phyloP scores from a whole-genome alignment of 306 rosid genomes.

The Rubus parviflorus region DNA sequence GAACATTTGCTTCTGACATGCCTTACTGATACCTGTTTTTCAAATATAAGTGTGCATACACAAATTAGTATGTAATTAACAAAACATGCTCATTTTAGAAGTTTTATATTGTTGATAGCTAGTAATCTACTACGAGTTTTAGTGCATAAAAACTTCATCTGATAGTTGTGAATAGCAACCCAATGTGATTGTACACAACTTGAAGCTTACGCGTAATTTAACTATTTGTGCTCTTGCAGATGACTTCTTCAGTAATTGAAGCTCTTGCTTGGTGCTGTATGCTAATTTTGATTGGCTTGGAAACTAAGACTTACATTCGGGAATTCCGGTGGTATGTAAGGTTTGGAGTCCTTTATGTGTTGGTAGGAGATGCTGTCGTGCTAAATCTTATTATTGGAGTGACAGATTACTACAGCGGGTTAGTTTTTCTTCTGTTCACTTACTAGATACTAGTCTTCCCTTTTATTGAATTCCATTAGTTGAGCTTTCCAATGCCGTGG shows the following conservation, averaged over 20 bases:
- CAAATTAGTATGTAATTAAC: not conserved
- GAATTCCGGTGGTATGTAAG: slow-evolving; percentile 80
- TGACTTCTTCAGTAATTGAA: slow-evolving; percentile 46
- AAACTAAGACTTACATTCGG: slow-evolving; percentile 59
- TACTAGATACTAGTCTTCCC: slow-evolving; percentile 1
- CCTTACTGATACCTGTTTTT: not conserved
- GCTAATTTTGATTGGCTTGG: slow-evolving; percentile 58
- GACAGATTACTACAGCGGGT: slow-evolving; percentile 59
- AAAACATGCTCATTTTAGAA: not conserved
- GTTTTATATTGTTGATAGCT: not conserved
- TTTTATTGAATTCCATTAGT: not conserved
- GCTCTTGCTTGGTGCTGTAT: slow-evolving; percentile 68
- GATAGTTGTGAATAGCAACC: not conserved
- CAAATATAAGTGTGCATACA: not conserved
- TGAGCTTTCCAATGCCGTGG: not conserved
- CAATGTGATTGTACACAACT: not conserved
- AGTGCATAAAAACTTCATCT: not conserved
- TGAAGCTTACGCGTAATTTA: not conserved
- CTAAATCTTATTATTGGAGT: slow-evolving; percentile 61
- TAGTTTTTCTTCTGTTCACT: slow-evolving; percentile 24
- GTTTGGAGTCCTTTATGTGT: slow-evolving; percentile 72
- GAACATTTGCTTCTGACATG: not conserved
- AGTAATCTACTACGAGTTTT: not conserved
- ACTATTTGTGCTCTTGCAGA: slow-evolving; percentile 37
- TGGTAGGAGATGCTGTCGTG: slow-evolving; percentile 72